phyloP scores from a whole-genome alignment of 176 grass and related monocot genomes.

The Musa schizocarpa region DNA sequence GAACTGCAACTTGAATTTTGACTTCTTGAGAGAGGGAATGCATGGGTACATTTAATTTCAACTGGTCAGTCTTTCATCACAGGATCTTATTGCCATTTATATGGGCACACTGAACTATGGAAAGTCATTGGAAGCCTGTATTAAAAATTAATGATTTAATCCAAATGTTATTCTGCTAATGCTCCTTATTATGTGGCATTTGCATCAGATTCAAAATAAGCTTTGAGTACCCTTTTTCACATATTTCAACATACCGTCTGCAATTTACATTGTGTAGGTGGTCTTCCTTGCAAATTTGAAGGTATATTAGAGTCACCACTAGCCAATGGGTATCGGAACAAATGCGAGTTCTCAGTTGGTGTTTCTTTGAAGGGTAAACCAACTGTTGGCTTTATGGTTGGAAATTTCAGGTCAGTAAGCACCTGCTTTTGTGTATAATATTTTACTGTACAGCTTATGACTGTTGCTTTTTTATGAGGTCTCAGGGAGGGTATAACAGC shows the following conservation, averaged over 20 bases:
- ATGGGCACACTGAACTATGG: not conserved
- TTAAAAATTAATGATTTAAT: not conserved
- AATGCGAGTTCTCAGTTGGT: slow-evolving; percentile 96
- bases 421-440: slow-evolving; percentile 2
- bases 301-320: slow-evolving; percentile 87
- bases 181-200: not conserved
- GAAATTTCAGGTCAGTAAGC: slow-evolving; percentile 74
- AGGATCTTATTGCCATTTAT: not conserved
- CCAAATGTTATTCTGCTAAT: not conserved
- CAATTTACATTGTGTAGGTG: slow-evolving; percentile 51
- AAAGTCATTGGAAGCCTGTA: not conserved
- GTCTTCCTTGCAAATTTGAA: slow-evolving; percentile 95
- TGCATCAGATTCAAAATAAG: not conserved
- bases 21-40: no score
- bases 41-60: not conserved
- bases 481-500: slow-evolving; percentile 90
- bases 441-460: slow-evolving; percentile 16
- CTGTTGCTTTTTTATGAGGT: slow-evolving; percentile 24
- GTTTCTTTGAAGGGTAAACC: slow-evolving; percentile 66
- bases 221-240: not conserved
- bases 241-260: slow-evolving; percentile 2
- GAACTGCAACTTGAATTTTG: no score
- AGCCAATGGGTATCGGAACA: slow-evolving; percentile 85
- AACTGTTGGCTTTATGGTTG: slow-evolving; percentile 94
- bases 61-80: not conserved